A percentile compares a stretch with the other conserved stretches of the same genome.
These are phyloP conservation scores for Asterophora lycoperdoides DNA, from an alignment of 768 basidiomycete species.

Conservation along the genomic window DNA sequence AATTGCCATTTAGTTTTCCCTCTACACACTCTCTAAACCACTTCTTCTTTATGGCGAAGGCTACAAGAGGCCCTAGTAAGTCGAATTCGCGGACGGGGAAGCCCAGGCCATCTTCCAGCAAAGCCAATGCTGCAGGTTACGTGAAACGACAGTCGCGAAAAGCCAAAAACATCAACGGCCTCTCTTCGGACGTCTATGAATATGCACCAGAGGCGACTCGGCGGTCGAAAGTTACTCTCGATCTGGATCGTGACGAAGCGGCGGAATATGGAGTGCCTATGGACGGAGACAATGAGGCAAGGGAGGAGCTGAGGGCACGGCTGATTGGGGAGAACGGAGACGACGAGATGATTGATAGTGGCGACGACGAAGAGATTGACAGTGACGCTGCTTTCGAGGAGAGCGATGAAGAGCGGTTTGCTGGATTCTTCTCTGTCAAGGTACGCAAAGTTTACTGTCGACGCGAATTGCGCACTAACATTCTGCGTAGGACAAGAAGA, in stretches of 20 bases:
- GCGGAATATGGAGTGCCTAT: conserved; percentile 36
- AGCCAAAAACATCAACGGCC: conserved; percentile 25
- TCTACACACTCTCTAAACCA: too few relatives aligned
- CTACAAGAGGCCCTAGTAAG: too few relatives aligned
- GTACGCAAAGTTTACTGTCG: conserved; percentile 25
- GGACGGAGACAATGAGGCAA: conserved; percentile 40
- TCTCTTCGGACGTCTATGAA: conserved; percentile 59
- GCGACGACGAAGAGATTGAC: conserved; percentile 83
- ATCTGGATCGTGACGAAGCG: conserved; percentile 56
- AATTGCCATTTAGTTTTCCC: too few relatives aligned
- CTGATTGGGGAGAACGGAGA: conserved; percentile 52
- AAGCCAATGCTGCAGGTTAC: conserved; percentile 47
- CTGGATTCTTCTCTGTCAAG: conserved; percentile 52
- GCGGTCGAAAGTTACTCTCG: conserved; percentile 48
- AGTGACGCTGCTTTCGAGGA: conserved; percentile 83
- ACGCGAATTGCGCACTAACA: background rate
- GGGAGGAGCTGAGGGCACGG: conserved; percentile 37
- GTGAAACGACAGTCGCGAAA: conserved; percentile 49
- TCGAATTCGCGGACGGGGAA: too few relatives aligned
- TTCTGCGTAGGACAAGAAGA: conserved; percentile 23
- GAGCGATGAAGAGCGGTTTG: conserved; percentile 74
- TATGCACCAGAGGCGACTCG: conserved; percentile 47
- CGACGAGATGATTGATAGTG: conserved; percentile 52
- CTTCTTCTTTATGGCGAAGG: too few relatives aligned
- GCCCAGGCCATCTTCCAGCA: too few relatives aligned